Base-by-base conservation (phyloP, 2,329 filamentous ascomycete genomes). In the Colletotrichum sp. region DNA sequence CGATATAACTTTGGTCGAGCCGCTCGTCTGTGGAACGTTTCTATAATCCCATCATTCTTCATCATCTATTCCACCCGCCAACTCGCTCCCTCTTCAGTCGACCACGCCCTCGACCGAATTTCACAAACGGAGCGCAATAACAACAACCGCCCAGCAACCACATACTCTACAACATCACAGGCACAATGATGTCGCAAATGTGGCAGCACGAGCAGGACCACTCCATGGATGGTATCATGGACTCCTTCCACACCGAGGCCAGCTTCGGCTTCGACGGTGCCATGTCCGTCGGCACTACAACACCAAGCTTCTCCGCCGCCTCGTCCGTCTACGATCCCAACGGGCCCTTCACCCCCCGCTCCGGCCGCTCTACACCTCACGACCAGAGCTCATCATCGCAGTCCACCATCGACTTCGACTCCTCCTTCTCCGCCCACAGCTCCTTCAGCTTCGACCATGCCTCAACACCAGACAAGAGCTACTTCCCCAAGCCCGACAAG, bases 311-410 rank as follows among this genome's bases (percentile, higher is more conserved):
- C 65, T 78, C 72, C 64, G 81, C 83, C 34, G 85, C 84, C 4
- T 80, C 80, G 32, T 86, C 85, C 36, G 78, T 80, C 67, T 87
- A 86, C 82, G 86, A 86, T 55, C 82, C 86, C 65, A 87, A 85
- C 81, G 86, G 86, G 21, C 83, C 86, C 30, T 88, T 85, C 75
- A 88, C 87, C 55, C 87, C 87, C 60, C 84, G 82, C 34, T 88
- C 87, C 72, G 82, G 85, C 80, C 84, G 86, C 71, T 87, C 87
- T 60, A 86, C 86, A 21, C 86, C 87, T 10, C 82, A 85, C 77
- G 82, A 84, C 71, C 70, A 72, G 43, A 61, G 57, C 38, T 30
- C 58, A 30, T 67, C 60, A 10, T 67, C 60, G 30, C 68, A 71
- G 36, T 80, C 84, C 48, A 79, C 79, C 67, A 79, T 87, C 77